Percentiles rank a stretch among this genome's conserved stretches.
phyloP scores from a whole-genome alignment of 129 eudicot genomes.

The Solidago caesia region DNA sequence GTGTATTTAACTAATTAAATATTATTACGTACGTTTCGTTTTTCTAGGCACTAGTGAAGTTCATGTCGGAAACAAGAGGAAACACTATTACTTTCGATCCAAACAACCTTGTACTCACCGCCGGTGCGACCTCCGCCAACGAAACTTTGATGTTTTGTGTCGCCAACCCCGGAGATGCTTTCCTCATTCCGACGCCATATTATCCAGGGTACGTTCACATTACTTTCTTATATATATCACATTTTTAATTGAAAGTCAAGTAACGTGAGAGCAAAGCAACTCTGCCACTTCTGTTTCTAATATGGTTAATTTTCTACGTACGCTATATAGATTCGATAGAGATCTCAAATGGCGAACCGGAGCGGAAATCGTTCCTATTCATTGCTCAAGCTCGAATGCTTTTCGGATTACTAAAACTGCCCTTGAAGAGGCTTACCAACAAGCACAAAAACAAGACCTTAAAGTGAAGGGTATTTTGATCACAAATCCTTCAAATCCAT shows the following conservation, averaged over 20 bases:
- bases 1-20: not conserved
- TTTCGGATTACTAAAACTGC: conserved; percentile 75
- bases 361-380: conserved; percentile 83
- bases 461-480: conserved; percentile 76
- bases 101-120: conserved; percentile 79
- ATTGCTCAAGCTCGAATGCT: conserved; percentile 67
- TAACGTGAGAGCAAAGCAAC: conserved; percentile 16
- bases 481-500: conserved; percentile 90
- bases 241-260: not conserved
- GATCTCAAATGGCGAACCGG: conserved; percentile 98
- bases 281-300: conserved; percentile 16
- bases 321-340: conserved; percentile 73
- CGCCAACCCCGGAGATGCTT: conserved; percentile 85
- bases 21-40: not conserved
- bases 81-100: conserved; percentile 68
- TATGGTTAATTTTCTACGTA: conserved; percentile 12
- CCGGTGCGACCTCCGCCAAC: conserved; percentile 95
- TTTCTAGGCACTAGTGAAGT: conserved; percentile 63
- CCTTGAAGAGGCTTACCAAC: conserved; percentile 68
- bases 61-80: conserved; percentile 83
- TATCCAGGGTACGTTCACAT: conserved; percentile 72
- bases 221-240: not conserved
- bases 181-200: conserved; percentile 94
- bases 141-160: conserved; percentile 88
- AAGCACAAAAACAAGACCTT: conserved; percentile 65